These are phyloP conservation scores for Limonium bicolor DNA, from an alignment of 148 eudicot species.

Conservation along the genomic window DNA sequence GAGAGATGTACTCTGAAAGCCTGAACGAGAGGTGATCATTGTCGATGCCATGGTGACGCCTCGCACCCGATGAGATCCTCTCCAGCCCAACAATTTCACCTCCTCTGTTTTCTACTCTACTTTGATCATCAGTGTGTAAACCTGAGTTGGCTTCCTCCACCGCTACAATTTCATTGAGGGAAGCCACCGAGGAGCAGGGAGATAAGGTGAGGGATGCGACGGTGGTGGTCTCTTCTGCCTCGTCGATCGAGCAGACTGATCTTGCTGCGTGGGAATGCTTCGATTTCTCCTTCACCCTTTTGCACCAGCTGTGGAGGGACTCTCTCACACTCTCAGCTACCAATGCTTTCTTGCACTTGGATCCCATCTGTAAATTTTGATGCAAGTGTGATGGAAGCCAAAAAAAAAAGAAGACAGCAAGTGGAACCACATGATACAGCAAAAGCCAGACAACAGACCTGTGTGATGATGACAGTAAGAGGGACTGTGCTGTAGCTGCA, in stretches of 20 bases:
- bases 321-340: conserved; percentile 90
- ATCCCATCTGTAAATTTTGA: conserved; percentile 67
- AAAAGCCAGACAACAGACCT: too few species aligned
- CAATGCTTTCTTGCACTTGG: conserved; percentile 72
- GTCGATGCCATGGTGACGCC: not conserved
- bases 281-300: conserved; percentile 75
- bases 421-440: not conserved
- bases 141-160: conserved; percentile 9
- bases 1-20: conserved; percentile 28
- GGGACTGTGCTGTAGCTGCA: conserved; percentile 97
- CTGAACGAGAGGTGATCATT: conserved; percentile 33
- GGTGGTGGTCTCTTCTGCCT: conserved; percentile 63
- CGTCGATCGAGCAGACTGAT: conserved; percentile 76
- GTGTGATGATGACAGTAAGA: conserved; percentile 74
- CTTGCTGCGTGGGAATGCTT: conserved; percentile 55
- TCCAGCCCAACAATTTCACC: not conserved
- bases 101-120: conserved; percentile 5
- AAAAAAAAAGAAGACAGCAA: not conserved
- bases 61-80: not conserved
- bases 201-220: conserved; percentile 71
- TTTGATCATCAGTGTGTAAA: conserved; percentile 15
- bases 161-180: conserved; percentile 33
- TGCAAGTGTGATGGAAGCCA: too few species aligned
- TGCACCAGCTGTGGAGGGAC: conserved; percentile 92
- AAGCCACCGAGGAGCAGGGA: conserved; percentile 48